phyloP scores from a whole-genome alignment of 129 eudicot genomes.

The Dittrichia graveolens region DNA sequence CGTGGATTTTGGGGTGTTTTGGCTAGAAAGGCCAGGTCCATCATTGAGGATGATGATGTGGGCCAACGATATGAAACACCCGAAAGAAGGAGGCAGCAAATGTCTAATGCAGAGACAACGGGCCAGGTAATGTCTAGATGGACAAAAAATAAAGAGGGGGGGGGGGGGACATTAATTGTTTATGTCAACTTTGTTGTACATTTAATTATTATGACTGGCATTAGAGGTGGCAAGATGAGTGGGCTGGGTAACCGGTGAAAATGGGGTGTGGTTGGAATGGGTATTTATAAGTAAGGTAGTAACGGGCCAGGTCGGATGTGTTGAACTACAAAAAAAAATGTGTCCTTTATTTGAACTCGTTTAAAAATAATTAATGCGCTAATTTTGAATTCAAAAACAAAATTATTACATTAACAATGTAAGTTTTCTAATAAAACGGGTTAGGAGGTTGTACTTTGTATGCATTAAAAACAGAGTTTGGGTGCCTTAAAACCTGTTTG shows the following conservation, averaged over 20 bases:
- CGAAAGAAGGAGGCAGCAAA: conserved; percentile 39
- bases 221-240: background rate
- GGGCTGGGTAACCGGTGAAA: background rate
- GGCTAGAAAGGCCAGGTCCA: conserved; percentile 72
- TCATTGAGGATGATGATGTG: conserved; percentile 69
- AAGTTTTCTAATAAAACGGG: background rate
- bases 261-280: background rate
- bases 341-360: background rate
- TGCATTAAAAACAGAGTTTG: background rate
- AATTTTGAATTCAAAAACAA: background rate
- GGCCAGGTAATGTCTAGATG: conserved; percentile 43
- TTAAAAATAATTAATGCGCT: background rate
- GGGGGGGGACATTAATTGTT: background rate
- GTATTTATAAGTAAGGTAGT: background rate
- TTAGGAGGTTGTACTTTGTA: background rate
- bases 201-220: conserved; percentile 3
- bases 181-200: conserved; percentile 2
- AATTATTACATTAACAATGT: background rate
- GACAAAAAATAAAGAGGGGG: background rate
- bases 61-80: conserved; percentile 41
- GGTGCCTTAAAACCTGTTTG: background rate
- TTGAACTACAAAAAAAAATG: background rate
- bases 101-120: conserved; percentile 46
- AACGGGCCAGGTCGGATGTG: background rate
- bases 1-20: conserved; percentile 82